A percentile compares a stretch with the other conserved stretches of the same genome.
These are phyloP conservation scores for Cryphonectria radicalis DNA, from an alignment of 2,329 filamentous ascomycete genomes.

Conservation along the genomic window DNA sequence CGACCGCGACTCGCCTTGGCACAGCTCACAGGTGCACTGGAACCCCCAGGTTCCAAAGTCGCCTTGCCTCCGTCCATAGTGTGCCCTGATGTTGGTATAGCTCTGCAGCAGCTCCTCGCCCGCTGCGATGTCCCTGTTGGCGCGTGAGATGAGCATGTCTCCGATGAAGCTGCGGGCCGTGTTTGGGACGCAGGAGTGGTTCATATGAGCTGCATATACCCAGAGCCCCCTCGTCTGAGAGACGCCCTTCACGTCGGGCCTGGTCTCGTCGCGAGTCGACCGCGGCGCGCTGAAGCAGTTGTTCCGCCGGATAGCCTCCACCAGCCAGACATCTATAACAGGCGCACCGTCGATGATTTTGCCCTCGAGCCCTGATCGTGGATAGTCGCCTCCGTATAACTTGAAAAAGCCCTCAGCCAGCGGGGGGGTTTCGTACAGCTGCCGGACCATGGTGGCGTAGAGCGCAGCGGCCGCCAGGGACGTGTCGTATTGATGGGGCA, in stretches of 20 bases:
- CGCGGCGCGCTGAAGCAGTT: conserved; percentile 29
- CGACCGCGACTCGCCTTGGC: neutral
- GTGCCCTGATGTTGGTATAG: neutral
- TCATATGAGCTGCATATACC: conserved; percentile 34
- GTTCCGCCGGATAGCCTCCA: conserved; percentile 26
- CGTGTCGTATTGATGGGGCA: neutral
- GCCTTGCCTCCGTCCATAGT: neutral
- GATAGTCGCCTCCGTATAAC: neutral
- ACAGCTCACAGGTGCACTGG: neutral
- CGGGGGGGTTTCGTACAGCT: neutral
- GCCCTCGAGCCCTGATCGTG: neutral
- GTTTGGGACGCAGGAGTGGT: conserved; percentile 40
- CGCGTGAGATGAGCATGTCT: conserved; percentile 39
- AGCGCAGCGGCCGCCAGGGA: neutral
- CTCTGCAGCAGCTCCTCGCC: conserved; percentile 42
- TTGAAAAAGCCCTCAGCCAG: neutral
- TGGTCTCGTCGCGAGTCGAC: conserved; percentile 14
- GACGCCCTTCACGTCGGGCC: neutral
- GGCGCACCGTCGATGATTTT: conserved; percentile 21
- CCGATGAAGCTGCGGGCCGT: conserved; percentile 38
- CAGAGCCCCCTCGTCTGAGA: neutral
- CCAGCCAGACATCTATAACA: conserved; percentile 28
- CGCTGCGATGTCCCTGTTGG: conserved; percentile 41
- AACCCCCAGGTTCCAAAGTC: neutral
- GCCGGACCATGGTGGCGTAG: neutral